Base-by-base conservation (phyloP, 1,284 basidiomycete genomes). In the Sporisorium scitamineum region DNA sequence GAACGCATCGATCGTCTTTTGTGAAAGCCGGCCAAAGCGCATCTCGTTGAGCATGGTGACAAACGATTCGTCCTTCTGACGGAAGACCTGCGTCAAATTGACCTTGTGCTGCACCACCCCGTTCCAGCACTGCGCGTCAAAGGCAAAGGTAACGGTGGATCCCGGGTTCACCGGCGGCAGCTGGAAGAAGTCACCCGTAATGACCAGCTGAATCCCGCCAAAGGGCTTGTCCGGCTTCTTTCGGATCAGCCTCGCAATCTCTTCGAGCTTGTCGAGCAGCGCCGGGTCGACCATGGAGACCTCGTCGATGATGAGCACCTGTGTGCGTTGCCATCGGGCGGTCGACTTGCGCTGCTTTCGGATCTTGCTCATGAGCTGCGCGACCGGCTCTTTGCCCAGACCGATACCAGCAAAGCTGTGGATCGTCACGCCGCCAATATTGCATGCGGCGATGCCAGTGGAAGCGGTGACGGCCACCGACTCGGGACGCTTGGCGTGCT, bases 151-250 rank as follows among this genome's bases (percentile, higher is more conserved):
- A 39, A 73, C 56, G n/a, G 64, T 69, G 9, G 66, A 61, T n/a
- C 58, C 89, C 70, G 58, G 82, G 81, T 89, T 88, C 7, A 99
- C 94, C 0, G 97, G 96, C 1, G 97, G 97, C 7, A 99, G 88
- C 86, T 99, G 95, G 87, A 94, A 97, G 87, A 98, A 99, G 84
- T 99, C 95, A 24, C 95, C 95, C 0, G 94, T 95, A 14, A 97
- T 89, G 70, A 95, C 90, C 67, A 99, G 87, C 91, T 95, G 91
- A 32, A 99, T 95, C 1, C 95, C 96, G n/a, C 97, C 96, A 75
- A 97, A 99, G 0, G 95, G 75, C 64, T 87, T 90, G 65, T 60
- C 68, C 5, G 71, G 67, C 48, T 66, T 73, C 81, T 91, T 91
- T 77, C 93, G 89, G 24, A 94, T 68, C 0, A 87, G 86, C 29